Percentiles rank a stretch among this genome's conserved stretches.
phyloP scores from a whole-genome alignment of 164 flowering plant genomes.

The Chimonanthus salicifolius region DNA sequence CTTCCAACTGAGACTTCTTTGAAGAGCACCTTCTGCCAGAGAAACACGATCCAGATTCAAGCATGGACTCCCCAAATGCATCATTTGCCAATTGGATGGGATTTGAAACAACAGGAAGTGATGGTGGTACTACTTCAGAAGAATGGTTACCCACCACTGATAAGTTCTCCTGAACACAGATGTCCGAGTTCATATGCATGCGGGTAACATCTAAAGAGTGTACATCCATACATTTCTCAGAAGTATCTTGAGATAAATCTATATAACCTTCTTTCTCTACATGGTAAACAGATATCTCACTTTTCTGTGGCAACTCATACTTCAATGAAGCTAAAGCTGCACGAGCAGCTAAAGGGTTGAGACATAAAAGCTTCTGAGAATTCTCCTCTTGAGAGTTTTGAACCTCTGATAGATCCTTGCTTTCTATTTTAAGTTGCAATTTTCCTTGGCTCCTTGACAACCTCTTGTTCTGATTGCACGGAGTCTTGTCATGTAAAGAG shows the following conservation, averaged over 20 bases:
- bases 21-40: conserved; percentile 11
- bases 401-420: conserved; percentile 6
- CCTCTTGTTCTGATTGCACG: conserved; percentile 11
- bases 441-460: conserved; percentile 20
- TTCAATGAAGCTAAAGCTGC: conserved; percentile 41
- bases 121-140: conserved; percentile 1
- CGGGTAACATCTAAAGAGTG: conserved; percentile 10
- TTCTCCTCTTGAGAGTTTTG: conserved; percentile 13
- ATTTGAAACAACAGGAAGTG: conserved; percentile 6
- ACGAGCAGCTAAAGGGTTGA: conserved; percentile 48
- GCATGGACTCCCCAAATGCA: not conserved
- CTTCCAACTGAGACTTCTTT: conserved; percentile 8
- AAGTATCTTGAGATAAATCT: conserved; percentile 5
- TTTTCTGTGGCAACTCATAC: conserved; percentile 19
- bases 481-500: conserved; percentile 8
- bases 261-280: conserved; percentile 12
- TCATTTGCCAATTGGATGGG: not conserved
- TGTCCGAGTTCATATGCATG: conserved; percentile 9
- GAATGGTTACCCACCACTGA: conserved; percentile 4
- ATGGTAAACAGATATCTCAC: conserved; percentile 15
- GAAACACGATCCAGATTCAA: not conserved
- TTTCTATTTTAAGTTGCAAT: conserved; percentile 6
- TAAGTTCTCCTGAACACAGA: conserved; percentile 7
- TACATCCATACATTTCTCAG: conserved; percentile 1
- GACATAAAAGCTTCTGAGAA: conserved; percentile 18